Base-by-base conservation (phyloP, 179 eudicot genomes). In the Carnegiea gigantea region DNA sequence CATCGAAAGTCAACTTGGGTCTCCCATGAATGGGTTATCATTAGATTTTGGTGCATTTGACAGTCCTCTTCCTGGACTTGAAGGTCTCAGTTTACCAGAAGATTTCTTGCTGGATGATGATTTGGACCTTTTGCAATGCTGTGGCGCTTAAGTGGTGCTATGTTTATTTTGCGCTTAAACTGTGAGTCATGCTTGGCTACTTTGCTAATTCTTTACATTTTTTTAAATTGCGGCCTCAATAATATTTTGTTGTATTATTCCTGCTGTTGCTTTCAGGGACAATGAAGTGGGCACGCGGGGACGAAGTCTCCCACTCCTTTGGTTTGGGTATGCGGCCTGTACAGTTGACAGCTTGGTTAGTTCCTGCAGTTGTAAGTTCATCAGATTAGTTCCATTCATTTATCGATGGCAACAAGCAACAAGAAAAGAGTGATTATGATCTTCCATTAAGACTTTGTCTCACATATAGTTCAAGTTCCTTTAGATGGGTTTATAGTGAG, bases 1-100 rank as follows among this genome's bases (percentile, higher is more conserved):
- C 9, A 74, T 88, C 75, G 91, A 84, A 9, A 83, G 79, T 78
- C 89, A 84, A 54, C 81, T 89, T 73, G 93, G 86, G 51, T 90
- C 95, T 83, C 91, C 97, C 20, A 79, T 90, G 38, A 86, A 76
- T 79, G 83, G 86, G 44, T 82, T 90, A 75, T 85, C 95, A 18
- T 79, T 91, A 71, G 93, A 90, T 82, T 85, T 82, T 82, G 85
- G 87, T 40, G 89, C 28, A 36, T 87, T 91, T 43, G 83, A 81
- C 82, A 86, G 89, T 78, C 89, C 92, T 43, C 88, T 87, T 80
- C 86, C 86, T 65, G 91, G 82, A 64, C 73, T 89, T 81, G 93
- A 87, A 64, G 90, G 80, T 73, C 36, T 86, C 44, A 83, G 85
- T 70, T 59, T 87, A 57, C 83, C 86, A 8, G 90, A 86, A 18